These are phyloP conservation scores for Xylariaceae sp. DNA, from an alignment of 2,329 filamentous ascomycete genomes.

Conservation along the genomic window DNA sequence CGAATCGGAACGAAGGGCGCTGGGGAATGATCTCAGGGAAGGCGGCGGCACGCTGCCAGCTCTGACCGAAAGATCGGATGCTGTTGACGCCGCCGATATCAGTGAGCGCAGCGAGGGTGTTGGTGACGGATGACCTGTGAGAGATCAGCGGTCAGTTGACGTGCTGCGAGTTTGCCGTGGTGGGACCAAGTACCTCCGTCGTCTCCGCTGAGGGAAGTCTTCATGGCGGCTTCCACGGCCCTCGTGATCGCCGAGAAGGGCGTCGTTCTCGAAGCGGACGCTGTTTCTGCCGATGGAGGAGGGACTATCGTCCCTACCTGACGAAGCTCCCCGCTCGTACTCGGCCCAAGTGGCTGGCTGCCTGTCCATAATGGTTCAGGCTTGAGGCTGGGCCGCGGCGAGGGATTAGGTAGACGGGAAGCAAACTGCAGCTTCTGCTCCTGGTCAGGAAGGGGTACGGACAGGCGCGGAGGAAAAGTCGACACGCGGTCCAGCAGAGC, in stretches of 20 bases:
- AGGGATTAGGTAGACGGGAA: no score
- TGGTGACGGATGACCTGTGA: conserved; percentile 55
- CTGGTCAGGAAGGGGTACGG: no score
- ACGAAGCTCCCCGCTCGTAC: conserved; percentile 39
- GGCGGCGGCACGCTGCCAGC: conserved; percentile 84
- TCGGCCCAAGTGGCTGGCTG: conserved; percentile 40
- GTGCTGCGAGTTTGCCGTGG: background rate
- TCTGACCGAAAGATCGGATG: conserved; percentile 87
- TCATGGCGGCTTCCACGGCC: conserved; percentile 30
- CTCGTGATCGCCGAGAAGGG: conserved; percentile 38
- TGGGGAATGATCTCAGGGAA: conserved; percentile 86
- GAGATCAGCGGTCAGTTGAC: conserved; percentile 7
- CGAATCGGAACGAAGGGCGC: conserved; percentile 67
- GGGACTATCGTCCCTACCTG: conserved; percentile 35
- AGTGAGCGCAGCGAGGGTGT: conserved; percentile 52
- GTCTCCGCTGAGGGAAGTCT: conserved; percentile 25
- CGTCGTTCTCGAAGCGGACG: conserved; percentile 40
- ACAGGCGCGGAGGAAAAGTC: no score
- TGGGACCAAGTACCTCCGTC: conserved; percentile 30
- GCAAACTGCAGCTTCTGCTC: no score
- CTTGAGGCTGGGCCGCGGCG: no score
- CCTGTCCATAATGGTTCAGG: conserved; percentile 18
- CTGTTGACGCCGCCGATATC: conserved; percentile 90
- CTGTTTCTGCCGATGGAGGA: conserved; percentile 31
- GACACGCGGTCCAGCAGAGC: no score